These are phyloP conservation scores for Dalbergia cultrata DNA, from an alignment of 306 rosid species.

Conservation along the genomic window DNA sequence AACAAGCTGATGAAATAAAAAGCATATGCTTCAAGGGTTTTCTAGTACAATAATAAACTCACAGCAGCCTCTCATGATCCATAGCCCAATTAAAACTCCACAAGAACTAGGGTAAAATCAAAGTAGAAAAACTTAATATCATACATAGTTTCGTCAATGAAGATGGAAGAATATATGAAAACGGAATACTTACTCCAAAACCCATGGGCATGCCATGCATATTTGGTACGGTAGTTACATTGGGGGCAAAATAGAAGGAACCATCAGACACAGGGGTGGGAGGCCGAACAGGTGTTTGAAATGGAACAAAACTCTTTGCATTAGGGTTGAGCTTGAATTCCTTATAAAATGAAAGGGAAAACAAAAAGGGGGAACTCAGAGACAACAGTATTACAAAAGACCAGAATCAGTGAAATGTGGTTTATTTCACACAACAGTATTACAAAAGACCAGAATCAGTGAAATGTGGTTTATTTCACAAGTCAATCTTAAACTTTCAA, in stretches of 20 bases:
- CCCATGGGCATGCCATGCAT: constrained; percentile 85
- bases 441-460: constrained; percentile 29
- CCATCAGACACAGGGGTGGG: constrained; percentile 84
- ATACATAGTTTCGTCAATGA: neutral
- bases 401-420: constrained; percentile 1
- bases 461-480: neutral
- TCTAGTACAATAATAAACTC: neutral
- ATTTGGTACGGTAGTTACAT: constrained; percentile 66
- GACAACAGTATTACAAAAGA: constrained; percentile 26
- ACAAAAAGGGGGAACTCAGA: constrained; percentile 3
- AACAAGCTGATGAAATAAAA: neutral
- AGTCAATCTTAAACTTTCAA: constrained; percentile 31
- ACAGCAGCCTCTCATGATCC: neutral
- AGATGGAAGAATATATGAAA: neutral
- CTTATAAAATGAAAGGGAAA: constrained; percentile 53
- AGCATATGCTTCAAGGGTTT: neutral
- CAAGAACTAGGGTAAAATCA: neutral
- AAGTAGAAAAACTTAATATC: neutral
- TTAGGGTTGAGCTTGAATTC: constrained; percentile 95
- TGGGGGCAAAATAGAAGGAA: constrained; percentile 76
- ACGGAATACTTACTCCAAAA: constrained; percentile 72
- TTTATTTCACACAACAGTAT: constrained; percentile 7
- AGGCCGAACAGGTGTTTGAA: constrained; percentile 70
- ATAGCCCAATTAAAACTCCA: neutral
- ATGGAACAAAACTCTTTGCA: constrained; percentile 92